Evolutionary conservation across 352 stramenopile genomes (phyloP), one percentile per base, ranked within the genome.

Genomic region (Phytophthora sansomeana): DNA sequence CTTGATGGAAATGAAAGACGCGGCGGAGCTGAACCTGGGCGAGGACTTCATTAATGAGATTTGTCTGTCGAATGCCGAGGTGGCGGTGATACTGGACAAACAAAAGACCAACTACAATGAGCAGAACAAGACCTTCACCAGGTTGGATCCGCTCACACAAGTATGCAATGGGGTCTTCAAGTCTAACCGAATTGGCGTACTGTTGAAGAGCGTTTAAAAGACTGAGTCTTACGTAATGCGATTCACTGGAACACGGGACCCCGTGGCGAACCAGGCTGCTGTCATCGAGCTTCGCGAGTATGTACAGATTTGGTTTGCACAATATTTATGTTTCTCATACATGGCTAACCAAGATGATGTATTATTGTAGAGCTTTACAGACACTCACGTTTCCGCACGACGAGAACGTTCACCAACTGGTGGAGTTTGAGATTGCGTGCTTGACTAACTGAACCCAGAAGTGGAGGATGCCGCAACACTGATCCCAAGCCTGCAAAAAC

Each of bases 171-270:
- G 24, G 39, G 17, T 46, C 21, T 24, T 24, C 21, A 24, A 24
- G 21, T 24, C 21, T 24, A 24, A 24, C 21, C 21, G 21, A 24
- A 24, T 24, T 35, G 44, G 41, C 19, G 7, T 5, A 14, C 4
- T n/a, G 33, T 33, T 61, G 8, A 21, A 92, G 83, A 43, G 84
- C 92, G 29, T 96, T 96, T 67, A 76, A 94, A 93, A 96, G 75
- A 96, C 87, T n/a, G 89, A 93, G 58, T 89, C 82, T 42, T 95
- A 95, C 55, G 89, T 95, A 46, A 81, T 90, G 71, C 83, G 89
- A 29, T 96, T 96, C 65, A 95, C 85, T 41, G 87, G 87, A 59
- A 95, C 87, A 17, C 94, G 92, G 61, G 82, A 96, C 49, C 89
- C 87, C 0, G 79, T 96, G n/a, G 73, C 80, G 10, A 96, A 96